Conservation (phyloP, 1,284 basidiomycete species). For the Pyrrhoderma noxium region DNA sequence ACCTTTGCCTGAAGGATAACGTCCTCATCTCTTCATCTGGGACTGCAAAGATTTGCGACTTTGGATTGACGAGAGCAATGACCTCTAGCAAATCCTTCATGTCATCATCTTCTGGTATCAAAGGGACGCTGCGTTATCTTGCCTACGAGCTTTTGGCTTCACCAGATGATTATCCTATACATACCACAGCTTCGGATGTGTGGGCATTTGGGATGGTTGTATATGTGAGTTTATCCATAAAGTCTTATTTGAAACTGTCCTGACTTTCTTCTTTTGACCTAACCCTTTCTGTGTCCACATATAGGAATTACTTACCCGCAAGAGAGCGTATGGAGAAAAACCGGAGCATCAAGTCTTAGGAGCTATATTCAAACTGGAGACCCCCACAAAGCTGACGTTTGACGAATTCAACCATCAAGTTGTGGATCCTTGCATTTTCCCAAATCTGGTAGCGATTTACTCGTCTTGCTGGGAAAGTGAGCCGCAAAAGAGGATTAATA, state of each 20-base stretch:
- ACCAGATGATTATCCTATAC: neutral
- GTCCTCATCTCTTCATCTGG: neutral
- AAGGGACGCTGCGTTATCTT: neutral
- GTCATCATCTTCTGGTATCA: neutral
- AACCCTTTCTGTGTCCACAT: too few species aligned
- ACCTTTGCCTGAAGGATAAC: conserved; percentile 3
- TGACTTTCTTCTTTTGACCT: too few species aligned
- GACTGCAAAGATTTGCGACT: conserved; percentile 4
- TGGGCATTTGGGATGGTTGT: conserved; percentile 5
- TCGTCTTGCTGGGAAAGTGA: neutral
- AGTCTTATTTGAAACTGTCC: too few species aligned
- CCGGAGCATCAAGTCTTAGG: neutral
- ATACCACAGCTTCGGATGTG: neutral
- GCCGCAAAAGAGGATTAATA: neutral
- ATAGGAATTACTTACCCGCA: conserved; percentile 1
- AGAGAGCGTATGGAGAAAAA: neutral
- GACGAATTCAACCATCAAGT: neutral
- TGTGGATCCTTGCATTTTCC: neutral
- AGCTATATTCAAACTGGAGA: neutral
- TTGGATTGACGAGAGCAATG: conserved; percentile 3
- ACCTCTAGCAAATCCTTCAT: neutral
- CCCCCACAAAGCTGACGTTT: neutral
- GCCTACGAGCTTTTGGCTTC: neutral
- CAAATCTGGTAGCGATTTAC: too few species aligned
- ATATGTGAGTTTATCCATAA: neutral